These are phyloP conservation scores for Zarea fungicola DNA, from an alignment of 2,329 filamentous ascomycete genomes.

Conservation along the genomic window DNA sequence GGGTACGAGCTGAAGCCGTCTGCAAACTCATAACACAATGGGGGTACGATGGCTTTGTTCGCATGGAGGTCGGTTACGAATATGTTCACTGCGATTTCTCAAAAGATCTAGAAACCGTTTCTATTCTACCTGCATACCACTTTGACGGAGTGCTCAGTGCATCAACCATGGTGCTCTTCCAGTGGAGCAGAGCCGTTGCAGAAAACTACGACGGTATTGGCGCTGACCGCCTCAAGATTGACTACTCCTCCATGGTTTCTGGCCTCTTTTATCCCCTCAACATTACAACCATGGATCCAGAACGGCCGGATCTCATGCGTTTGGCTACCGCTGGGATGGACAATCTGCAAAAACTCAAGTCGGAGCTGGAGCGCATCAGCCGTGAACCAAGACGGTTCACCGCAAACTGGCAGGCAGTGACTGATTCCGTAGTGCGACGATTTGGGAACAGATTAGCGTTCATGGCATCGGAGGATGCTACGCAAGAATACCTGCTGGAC, in stretches of 20 bases:
- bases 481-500: conserved; percentile 25
- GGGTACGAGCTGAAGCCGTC: conserved; percentile 45
- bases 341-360: conserved; percentile 32
- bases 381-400: conserved; percentile 23
- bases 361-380: conserved; percentile 41
- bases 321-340: conserved; percentile 23
- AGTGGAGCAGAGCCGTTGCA: conserved; percentile 36
- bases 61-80: conserved; percentile 68
- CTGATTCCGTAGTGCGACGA: conserved; percentile 60
- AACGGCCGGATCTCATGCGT: conserved; percentile 29
- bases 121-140: conserved; percentile 24
- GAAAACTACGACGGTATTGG: conserved; percentile 44
- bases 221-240: conserved; percentile 34
- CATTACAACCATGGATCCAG: conserved; percentile 36
- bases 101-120: conserved; percentile 34
- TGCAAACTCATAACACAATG: conserved; percentile 48
- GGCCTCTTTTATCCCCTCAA: conserved; percentile 48
- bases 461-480: conserved; percentile 27
- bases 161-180: conserved; percentile 27
- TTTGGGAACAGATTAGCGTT: conserved; percentile 51
- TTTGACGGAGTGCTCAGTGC: conserved; percentile 16
- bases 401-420: conserved; percentile 60
- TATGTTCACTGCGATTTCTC: conserved; percentile 62
- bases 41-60: conserved; percentile 61
- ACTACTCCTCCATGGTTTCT: conserved; percentile 48